Conservation (phyloP, 495 filamentous ascomycete species). For the Hypoxylon cercidicola region DNA sequence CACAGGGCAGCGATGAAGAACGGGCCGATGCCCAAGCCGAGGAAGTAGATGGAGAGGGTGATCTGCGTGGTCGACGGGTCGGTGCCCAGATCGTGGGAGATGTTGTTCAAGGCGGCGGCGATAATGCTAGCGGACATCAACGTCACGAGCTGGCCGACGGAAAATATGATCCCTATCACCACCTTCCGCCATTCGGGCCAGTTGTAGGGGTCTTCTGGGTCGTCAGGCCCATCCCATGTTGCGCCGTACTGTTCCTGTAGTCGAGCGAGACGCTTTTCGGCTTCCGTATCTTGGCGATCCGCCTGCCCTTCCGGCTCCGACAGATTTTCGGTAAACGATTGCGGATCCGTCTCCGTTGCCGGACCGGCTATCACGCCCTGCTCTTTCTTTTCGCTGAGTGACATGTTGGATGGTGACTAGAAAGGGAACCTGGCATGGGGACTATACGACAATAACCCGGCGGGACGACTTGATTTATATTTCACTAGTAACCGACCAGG, state of each 20-base stretch:
- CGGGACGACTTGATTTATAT: no score
- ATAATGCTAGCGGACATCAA: slow-evolving; percentile 48
- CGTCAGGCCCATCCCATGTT: slow-evolving; percentile 66
- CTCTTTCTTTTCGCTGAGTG: slow-evolving; percentile 11
- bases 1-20: slow-evolving; percentile 52
- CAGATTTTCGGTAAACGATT: neutral
- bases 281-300: slow-evolving; percentile 6
- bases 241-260: slow-evolving; percentile 40
- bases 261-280: slow-evolving; percentile 18
- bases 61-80: slow-evolving; percentile 42
- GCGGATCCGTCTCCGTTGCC: neutral
- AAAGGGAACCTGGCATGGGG: no score
- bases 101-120: slow-evolving; percentile 50
- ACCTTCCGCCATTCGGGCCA: slow-evolving; percentile 67
- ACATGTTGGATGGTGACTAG: slow-evolving; percentile 3
- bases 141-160: slow-evolving; percentile 42
- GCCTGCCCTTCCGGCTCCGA: slow-evolving; percentile 3
- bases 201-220: slow-evolving; percentile 68
- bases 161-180: slow-evolving; percentile 65
- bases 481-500: no score
- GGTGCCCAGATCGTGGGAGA: slow-evolving; percentile 53
- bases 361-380: slow-evolving; percentile 6
- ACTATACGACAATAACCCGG: no score
- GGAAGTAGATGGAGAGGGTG: slow-evolving; percentile 63
- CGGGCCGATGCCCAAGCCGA: slow-evolving; percentile 61